These are phyloP conservation scores for Globisporangium megalacanthum DNA, from an alignment of 352 stramenopile genomes.

Conservation along the genomic window DNA sequence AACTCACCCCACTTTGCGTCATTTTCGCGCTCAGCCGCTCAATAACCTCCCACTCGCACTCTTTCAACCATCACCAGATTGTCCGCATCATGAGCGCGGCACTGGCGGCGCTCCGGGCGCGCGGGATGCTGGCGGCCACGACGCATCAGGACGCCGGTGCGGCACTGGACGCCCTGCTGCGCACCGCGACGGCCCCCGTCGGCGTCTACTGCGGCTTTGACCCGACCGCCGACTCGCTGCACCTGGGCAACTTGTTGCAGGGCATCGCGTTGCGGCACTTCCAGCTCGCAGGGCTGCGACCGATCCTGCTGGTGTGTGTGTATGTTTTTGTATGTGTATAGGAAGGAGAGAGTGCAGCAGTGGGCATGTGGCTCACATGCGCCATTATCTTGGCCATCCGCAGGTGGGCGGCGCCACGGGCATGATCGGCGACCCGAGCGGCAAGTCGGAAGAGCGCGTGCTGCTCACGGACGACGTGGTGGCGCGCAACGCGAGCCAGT, in stretches of 20 bases:
- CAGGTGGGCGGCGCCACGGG: conserved; percentile 82
- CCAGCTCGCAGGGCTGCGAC: conserved; percentile 79
- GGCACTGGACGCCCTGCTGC: conserved; percentile 49
- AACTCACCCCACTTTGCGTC: not conserved
- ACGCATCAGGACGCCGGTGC: conserved; percentile 58
- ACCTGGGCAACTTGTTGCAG: conserved; percentile 88
- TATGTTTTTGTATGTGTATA: not conserved
- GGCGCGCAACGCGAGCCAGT: conserved; percentile 83
- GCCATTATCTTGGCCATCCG: too few relatives aligned
- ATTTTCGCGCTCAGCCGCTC: not conserved
- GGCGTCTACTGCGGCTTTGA: conserved; percentile 89
- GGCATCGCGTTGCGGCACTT: conserved; percentile 86
- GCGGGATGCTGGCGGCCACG: conserved; percentile 69
- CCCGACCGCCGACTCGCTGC: conserved; percentile 88
- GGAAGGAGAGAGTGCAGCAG: not conserved
- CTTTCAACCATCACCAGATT: not conserved
- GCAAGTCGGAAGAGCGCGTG: conserved; percentile 96
- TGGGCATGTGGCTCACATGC: not conserved
- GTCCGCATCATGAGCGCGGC: conserved; percentile 73
- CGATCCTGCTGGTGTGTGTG: conserved; percentile 74
- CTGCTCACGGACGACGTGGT: conserved; percentile 94
- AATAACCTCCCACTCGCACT: not conserved
- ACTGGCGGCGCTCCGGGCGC: conserved; percentile 46
- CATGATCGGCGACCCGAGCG: conserved; percentile 97
- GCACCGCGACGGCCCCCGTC: conserved; percentile 14